Evolutionary conservation across 768 basidiomycete species (phyloP).

Genomic region (Tephrocybe sp.): DNA sequence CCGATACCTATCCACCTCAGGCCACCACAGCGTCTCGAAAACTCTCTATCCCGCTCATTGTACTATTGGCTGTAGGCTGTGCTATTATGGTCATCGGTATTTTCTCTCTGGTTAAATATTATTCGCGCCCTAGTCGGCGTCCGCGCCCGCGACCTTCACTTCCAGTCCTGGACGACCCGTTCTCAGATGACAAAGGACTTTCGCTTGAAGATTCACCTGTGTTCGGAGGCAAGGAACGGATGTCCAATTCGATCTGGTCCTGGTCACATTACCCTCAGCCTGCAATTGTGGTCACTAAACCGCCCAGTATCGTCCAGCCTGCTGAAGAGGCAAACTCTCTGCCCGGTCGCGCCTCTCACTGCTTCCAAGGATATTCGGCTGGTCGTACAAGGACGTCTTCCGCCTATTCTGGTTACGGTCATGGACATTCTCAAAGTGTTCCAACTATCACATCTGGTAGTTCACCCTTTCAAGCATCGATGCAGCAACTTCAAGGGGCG

Average conservation of each 20-base stretch:
- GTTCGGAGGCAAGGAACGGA: constrained; percentile 73
- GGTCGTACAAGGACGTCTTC: constrained; percentile 16
- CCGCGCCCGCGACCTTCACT: constrained; percentile 69
- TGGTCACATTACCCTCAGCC: constrained; percentile 57
- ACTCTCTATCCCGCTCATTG: constrained; percentile 48
- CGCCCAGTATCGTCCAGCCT: constrained; percentile 10
- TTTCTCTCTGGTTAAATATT: constrained; percentile 47
- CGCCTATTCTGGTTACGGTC: constrained; percentile 27
- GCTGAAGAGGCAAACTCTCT: too few relatives aligned
- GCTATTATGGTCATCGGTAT: constrained; percentile 48
- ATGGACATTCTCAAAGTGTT: constrained; percentile 18
- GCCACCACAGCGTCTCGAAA: constrained; percentile 27
- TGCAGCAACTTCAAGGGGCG: constrained; percentile 42
- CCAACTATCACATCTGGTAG: constrained; percentile 19
- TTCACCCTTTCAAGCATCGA: constrained; percentile 24
- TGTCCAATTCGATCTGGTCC: constrained; percentile 53
- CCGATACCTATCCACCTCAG: not conserved
- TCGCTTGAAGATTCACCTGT: constrained; percentile 63
- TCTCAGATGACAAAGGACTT: constrained; percentile 44
- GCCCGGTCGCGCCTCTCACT: too few relatives aligned
- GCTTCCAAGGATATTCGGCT: too few relatives aligned
- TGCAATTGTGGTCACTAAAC: constrained; percentile 15
- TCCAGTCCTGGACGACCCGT: constrained; percentile 66
- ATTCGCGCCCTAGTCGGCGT: constrained; percentile 49
- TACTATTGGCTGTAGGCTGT: constrained; percentile 53